Conservation (phyloP, 2,329 filamentous ascomycete species). For the Pyrenophora teres region DNA sequence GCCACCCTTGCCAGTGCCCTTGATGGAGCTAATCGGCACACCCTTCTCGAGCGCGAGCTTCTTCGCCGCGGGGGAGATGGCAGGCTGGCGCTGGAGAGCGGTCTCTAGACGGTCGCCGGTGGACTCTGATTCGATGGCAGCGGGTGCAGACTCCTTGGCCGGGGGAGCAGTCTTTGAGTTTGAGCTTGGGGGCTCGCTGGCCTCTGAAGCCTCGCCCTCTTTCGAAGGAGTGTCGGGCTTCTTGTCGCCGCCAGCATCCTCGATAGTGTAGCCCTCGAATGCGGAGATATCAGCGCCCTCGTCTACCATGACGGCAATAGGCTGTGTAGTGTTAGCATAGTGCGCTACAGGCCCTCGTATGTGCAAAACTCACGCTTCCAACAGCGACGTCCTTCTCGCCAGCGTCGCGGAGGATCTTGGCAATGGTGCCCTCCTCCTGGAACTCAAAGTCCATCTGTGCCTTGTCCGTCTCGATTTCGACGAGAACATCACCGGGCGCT, state of each 20-base stretch:
- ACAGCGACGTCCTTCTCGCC: conserved; percentile 94
- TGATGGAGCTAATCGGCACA: conserved; percentile 74
- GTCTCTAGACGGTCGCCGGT: conserved; percentile 80
- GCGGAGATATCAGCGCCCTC: conserved; percentile 85
- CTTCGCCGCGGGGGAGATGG: conserved; percentile 73
- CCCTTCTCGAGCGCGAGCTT: conserved; percentile 84
- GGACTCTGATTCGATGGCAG: conserved; percentile 71
- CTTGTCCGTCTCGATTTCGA: conserved; percentile 99
- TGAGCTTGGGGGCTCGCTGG: conserved; percentile 63
- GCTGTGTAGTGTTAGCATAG: conserved; percentile 60
- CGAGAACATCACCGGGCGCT: conserved; percentile 88
- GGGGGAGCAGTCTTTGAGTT: conserved; percentile 64
- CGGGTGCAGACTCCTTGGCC: conserved; percentile 54
- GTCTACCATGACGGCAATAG: conserved; percentile 93
- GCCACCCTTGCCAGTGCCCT: conserved; percentile 84
- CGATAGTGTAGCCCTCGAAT: conserved; percentile 85
- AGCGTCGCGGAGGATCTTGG: conserved; percentile 89
- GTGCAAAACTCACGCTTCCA: conserved; percentile 71
- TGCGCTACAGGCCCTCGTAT: too few species aligned
- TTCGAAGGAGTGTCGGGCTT: conserved; percentile 66
- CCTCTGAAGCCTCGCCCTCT: conserved; percentile 63
- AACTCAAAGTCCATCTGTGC: conserved; percentile 99
- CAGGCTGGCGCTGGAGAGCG: conserved; percentile 79
- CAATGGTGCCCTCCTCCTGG: conserved; percentile 94
- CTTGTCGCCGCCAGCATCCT: conserved; percentile 88